Base-by-base conservation (phyloP, 2,329 filamentous ascomycete species). In the Trichoderma endophyticum region DNA sequence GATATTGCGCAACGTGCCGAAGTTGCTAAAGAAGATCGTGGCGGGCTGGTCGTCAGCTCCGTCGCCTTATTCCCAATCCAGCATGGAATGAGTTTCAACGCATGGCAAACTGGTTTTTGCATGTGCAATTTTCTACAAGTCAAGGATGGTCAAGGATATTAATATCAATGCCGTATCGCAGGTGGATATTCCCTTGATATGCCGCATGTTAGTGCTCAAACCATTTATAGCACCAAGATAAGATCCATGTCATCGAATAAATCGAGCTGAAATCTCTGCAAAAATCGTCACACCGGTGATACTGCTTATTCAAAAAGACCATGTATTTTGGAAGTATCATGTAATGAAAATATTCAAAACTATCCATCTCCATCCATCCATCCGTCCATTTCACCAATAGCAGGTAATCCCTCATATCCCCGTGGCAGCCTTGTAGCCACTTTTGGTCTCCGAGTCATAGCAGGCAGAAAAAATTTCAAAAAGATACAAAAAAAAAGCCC, bases 381-480 rank as follows among this genome's bases (percentile, higher is more conserved):
- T 48, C 24, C 69, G 11, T 24, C 48, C 69, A 70, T 21, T 12
- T 59, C 36, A 24, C 66, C 66, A 62, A 70, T 51, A 54, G 32
- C 66, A 62, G 51, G 57, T 39, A 54, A 62, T 70, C 66, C 56
- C 62, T 60, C 63, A 43, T 73, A 60, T 61, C 59, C 72, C 73
- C 26, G 72, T 63, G 68, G 48, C 68, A 59, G 48, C 60, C 51
- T 62, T 54, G 60, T 32, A 56, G 60, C 60, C 32, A 56, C 61
- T 56, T 65, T 71, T 71, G 59, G 60, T 39, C 59, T 32, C 57
- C 57, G 26, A 68, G 34, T 48, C 32, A 48, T 60, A 36, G 26
- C 48, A n/a, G 26, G n/a, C 24, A 60, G 9, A 21, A 32, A 56
- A 36, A 24, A 30, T 6, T 59, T 43, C 39, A 32, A 59, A 32